Percentiles rank a stretch among this genome's conserved stretches.
Evolutionary conservation across 176 grass and related monocot genomes (phyloP).

Genomic region (Stipa capillata): DNA sequence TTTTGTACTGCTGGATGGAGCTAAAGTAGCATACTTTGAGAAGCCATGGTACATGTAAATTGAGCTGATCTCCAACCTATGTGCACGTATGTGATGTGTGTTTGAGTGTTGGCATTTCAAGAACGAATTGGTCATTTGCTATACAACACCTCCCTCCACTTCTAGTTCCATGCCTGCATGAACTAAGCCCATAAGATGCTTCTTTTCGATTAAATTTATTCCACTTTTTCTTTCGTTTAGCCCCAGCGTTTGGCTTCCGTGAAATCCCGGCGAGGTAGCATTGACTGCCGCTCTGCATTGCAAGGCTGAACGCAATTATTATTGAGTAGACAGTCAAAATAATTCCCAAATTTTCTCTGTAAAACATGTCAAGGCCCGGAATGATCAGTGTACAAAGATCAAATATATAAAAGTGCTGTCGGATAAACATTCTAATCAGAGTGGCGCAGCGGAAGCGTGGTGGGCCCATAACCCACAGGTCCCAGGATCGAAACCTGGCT

Average conservation of each 20-base stretch:
- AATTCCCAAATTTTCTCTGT: background rate
- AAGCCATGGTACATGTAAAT: background rate
- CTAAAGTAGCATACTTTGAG: background rate
- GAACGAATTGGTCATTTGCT: no score
- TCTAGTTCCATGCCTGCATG: no score
- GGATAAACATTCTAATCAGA: no score
- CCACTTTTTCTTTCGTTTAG: background rate
- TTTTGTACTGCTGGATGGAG: background rate
- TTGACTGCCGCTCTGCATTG: background rate
- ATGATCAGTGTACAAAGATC: no score
- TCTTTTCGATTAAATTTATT: no score
- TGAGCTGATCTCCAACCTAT: background rate
- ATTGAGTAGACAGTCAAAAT: background rate
- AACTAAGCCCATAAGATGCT: no score
- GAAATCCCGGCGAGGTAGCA: background rate
- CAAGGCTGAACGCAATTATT: background rate
- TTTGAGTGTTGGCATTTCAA: no score
- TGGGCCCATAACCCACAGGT: slow-evolving; percentile 98
- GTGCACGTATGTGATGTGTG: no score
- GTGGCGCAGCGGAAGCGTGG: slow-evolving; percentile 93
- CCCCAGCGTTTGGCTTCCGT: background rate
- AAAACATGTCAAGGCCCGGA: background rate
- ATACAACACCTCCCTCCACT: no score
- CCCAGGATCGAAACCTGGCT: slow-evolving; percentile 90
- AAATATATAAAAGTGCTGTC: no score